Conservation (phyloP, 2,329 filamentous ascomycete genomes). For the Exophiala aquamarina region DNA sequence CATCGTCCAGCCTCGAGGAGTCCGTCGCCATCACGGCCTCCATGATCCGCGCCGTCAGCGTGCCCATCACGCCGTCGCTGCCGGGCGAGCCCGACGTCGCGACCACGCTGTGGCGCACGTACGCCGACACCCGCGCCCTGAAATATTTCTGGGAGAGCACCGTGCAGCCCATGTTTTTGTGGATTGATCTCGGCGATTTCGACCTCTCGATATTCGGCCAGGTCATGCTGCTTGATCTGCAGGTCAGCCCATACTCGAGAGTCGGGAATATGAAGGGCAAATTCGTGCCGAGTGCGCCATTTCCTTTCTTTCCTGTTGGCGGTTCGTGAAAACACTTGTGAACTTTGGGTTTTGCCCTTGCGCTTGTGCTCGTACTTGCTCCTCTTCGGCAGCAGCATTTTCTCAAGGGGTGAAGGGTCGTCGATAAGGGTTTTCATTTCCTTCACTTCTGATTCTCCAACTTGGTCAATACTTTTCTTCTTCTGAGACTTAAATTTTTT, state of each 20-base stretch:
- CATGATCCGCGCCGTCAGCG: constrained; percentile 10
- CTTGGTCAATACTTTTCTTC: too few species aligned
- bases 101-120: constrained; percentile 5
- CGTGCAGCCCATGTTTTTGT: constrained; percentile 1
- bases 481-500: too few species aligned
- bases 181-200: constrained; percentile 1
- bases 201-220: neutral
- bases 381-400: too few species aligned
- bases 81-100: neutral
- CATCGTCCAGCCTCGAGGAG: neutral
- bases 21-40: constrained; percentile 4
- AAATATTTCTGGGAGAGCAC: constrained; percentile 6
- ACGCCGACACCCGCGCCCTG: constrained; percentile 1
- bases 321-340: neutral
- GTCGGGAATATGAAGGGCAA: constrained; percentile 2
- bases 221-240: neutral
- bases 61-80: constrained; percentile 3
- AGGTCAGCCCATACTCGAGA: neutral
- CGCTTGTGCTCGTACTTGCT: too few species aligned
- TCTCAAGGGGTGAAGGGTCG: too few species aligned
- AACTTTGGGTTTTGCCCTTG: too few species aligned
- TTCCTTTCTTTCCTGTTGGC: constrained; percentile 1
- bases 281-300: constrained; percentile 1
- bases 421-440: too few species aligned
- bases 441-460: too few species aligned